A percentile compares a stretch with the other conserved stretches of the same genome.
These are phyloP conservation scores for Psilocybe cyanescens DNA, from an alignment of 768 basidiomycete genomes.

Conservation along the genomic window DNA sequence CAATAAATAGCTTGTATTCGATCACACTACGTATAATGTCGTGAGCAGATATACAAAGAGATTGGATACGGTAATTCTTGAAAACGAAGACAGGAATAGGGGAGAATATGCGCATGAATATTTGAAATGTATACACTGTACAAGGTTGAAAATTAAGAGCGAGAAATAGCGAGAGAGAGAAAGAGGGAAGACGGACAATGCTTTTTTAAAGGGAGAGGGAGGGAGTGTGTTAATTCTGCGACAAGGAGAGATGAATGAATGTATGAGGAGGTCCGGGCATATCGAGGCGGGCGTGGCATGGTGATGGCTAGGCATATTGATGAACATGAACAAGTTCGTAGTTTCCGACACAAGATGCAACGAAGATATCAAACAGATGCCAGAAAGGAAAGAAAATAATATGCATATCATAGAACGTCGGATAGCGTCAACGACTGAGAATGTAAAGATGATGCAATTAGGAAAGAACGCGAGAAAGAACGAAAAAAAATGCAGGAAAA, in stretches of 20 bases:
- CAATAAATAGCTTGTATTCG: slow-evolving; percentile 22
- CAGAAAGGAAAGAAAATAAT: background rate
- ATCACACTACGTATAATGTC: background rate
- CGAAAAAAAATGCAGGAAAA: slow-evolving; percentile 13
- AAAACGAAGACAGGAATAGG: no score
- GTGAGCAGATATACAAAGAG: slow-evolving; percentile 4
- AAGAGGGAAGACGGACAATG: background rate
- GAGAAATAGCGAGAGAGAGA: background rate
- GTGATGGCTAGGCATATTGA: background rate
- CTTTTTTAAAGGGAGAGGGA: background rate
- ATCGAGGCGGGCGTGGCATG: background rate
- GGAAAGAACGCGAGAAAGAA: background rate
- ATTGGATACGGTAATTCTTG: background rate
- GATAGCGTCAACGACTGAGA: background rate
- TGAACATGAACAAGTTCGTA: background rate
- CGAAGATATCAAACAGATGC: slow-evolving; percentile 9
- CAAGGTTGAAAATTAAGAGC: background rate
- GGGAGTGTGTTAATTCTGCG: background rate
- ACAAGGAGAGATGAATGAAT: background rate
- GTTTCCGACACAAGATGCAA: slow-evolving; percentile 7
- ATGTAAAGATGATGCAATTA: background rate
- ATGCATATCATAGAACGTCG: background rate
- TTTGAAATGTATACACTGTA: background rate
- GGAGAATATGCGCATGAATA: background rate
- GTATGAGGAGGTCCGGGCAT: background rate